Conservation (phyloP, 495 filamentous ascomycete genomes). For the Annulohypoxylon maeteangense region DNA sequence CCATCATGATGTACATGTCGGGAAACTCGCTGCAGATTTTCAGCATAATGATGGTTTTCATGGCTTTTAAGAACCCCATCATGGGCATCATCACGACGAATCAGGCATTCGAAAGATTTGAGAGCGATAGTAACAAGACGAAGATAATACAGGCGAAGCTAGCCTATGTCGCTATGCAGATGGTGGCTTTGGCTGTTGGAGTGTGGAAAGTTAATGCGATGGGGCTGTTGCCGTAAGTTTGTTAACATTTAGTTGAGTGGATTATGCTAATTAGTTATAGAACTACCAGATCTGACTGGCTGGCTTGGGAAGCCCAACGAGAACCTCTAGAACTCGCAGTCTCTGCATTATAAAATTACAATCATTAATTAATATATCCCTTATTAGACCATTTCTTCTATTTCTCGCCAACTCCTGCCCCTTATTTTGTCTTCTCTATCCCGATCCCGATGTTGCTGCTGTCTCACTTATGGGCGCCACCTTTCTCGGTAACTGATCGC, state of each 20-base stretch:
- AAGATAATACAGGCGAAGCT: conserved; percentile 83
- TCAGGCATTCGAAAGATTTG: conserved; percentile 84
- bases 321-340: conserved; percentile 78
- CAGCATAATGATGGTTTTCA: conserved; percentile 99
- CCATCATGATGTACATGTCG: conserved; percentile 99
- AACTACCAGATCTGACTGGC: conserved; percentile 93
- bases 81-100: conserved; percentile 83
- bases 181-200: conserved; percentile 82
- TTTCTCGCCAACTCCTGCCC: too few relatives aligned
- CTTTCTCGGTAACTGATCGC: background rate
- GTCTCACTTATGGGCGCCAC: conserved; percentile 5
- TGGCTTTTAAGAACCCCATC: conserved; percentile 97
- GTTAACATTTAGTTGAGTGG: background rate
- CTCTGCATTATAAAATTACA: conserved; percentile 59
- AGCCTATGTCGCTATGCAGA: conserved; percentile 87
- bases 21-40: conserved; percentile 99
- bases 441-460: conserved; percentile 33
- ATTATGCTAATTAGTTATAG: conserved; percentile 58
- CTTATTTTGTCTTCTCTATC: background rate
- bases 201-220: conserved; percentile 98
- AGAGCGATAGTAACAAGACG: conserved; percentile 78
- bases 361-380: conserved; percentile 1
- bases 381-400: background rate
- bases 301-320: conserved; percentile 90
- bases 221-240: conserved; percentile 88